Conservation (phyloP, 345 rosid genomes). For the Alliaria petiolata region DNA sequence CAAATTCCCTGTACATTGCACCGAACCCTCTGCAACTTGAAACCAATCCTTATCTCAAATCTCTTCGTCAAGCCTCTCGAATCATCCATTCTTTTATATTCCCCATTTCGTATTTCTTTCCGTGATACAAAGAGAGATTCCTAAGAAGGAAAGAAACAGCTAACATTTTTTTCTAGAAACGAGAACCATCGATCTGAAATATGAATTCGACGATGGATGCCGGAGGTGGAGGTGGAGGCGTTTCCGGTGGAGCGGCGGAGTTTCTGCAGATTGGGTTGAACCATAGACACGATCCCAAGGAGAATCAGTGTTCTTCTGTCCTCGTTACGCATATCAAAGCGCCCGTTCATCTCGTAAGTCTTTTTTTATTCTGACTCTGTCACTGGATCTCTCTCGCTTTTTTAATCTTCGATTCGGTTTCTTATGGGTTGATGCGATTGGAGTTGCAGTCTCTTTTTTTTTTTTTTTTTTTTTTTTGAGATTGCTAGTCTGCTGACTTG, state of each 20-base stretch:
- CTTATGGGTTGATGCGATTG: too few species aligned
- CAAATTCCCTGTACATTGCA: conserved; percentile 12
- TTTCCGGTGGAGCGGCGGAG: conserved; percentile 41
- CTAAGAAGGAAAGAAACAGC: background rate
- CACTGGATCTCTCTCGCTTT: background rate
- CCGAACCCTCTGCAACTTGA: conserved; percentile 22
- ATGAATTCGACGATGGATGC: conserved; percentile 15
- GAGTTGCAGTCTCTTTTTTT: background rate
- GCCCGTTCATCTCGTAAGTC: conserved; percentile 67
- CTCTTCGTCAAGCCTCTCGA: conserved; percentile 6
- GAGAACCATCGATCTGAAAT: background rate
- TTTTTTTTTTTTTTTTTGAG: too few species aligned
- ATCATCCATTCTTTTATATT: background rate
- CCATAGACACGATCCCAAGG: conserved; percentile 50
- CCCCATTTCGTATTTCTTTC: background rate
- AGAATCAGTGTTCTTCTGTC: conserved; percentile 70
- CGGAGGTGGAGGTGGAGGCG: conserved; percentile 22
- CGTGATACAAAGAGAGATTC: background rate
- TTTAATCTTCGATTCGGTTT: background rate
- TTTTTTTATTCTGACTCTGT: background rate
- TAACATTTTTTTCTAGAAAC: background rate
- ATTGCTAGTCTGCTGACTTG: background rate
- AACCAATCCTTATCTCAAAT: conserved; percentile 26
- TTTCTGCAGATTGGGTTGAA: conserved; percentile 58
- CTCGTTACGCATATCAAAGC: conserved; percentile 79